phyloP scores from a whole-genome alignment of 768 basidiomycete species.

The Plicaturopsis crispa region DNA sequence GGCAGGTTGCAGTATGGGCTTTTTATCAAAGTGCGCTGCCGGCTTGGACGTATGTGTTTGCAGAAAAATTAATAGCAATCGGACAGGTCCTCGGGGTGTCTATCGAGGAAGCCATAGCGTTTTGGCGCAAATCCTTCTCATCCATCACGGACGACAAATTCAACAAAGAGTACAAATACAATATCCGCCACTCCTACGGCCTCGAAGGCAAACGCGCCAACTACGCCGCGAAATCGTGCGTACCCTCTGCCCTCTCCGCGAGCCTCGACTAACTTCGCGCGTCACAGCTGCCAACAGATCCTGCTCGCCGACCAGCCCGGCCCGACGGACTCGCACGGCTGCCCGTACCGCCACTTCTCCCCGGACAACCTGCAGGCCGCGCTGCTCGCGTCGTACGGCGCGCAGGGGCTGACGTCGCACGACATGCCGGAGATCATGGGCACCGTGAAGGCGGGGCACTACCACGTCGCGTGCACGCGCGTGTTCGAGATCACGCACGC shows the following conservation, averaged over 20 bases:
- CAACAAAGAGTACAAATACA: slow-evolving; percentile 96
- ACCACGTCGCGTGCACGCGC: slow-evolving; percentile 93
- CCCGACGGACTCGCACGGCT: slow-evolving; percentile 70
- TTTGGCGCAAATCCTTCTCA: slow-evolving; percentile 87
- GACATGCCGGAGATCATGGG: slow-evolving; percentile 82
- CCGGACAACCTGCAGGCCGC: slow-evolving; percentile 66
- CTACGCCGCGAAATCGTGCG: slow-evolving; percentile 86
- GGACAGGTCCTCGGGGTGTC: slow-evolving; percentile 85
- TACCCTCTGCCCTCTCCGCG: not conserved
- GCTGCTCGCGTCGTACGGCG: slow-evolving; percentile 60
- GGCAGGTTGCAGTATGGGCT: slow-evolving; percentile 87
- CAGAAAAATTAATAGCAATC: slow-evolving; percentile 2
- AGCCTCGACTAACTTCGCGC: not conserved
- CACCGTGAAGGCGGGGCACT: slow-evolving; percentile 73
- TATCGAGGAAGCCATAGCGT: slow-evolving; percentile 87
- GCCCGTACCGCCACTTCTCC: slow-evolving; percentile 89
- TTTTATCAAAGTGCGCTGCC: slow-evolving; percentile 82
- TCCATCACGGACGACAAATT: slow-evolving; percentile 86
- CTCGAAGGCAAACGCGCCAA: slow-evolving; percentile 92
- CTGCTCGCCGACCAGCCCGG: slow-evolving; percentile 63
- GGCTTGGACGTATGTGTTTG: no score
- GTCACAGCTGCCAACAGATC: slow-evolving; percentile 79
- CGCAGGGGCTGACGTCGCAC: slow-evolving; percentile 50
- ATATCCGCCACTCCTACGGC: slow-evolving; percentile 92
- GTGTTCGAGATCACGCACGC: slow-evolving; percentile 94